Percentiles rank a stretch among this genome's conserved stretches.
phyloP scores from a whole-genome alignment of 768 basidiomycete species.

The Leucocoprinus birnbaumii region DNA sequence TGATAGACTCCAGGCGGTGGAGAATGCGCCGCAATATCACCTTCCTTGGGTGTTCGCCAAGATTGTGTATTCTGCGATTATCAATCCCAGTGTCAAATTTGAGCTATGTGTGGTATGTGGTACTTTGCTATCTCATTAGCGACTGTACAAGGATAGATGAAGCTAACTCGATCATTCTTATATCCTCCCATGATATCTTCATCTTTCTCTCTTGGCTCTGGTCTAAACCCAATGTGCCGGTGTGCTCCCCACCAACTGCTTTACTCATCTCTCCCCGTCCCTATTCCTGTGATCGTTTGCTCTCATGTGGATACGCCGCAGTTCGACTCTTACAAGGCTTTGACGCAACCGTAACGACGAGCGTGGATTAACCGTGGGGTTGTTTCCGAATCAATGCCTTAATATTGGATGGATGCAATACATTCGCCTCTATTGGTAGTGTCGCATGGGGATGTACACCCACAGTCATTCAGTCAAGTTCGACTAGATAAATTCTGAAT shows the following conservation, averaged over 20 bases:
- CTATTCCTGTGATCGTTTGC: too few relatives aligned
- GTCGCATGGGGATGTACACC: background rate
- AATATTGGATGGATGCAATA: slow-evolving; percentile 7
- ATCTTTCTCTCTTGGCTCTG: background rate
- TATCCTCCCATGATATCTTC: background rate
- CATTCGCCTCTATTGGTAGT: background rate
- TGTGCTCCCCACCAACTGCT: too few relatives aligned
- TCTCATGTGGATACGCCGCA: background rate
- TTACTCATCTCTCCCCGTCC: too few relatives aligned
- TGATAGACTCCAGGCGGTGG: slow-evolving; percentile 20
- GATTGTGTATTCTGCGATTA: slow-evolving; percentile 20
- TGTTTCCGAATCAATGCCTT: slow-evolving; percentile 3
- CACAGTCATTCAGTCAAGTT: background rate
- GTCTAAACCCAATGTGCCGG: too few relatives aligned
- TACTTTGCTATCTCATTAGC: background rate
- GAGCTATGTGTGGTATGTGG: slow-evolving; percentile 22
- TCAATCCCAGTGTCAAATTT: slow-evolving; percentile 22
- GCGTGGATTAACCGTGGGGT: slow-evolving; percentile 1
- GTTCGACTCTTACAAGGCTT: slow-evolving; percentile 5
- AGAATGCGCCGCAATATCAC: slow-evolving; percentile 15
- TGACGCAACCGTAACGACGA: background rate
- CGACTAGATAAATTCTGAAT: background rate
- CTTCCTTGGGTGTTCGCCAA: slow-evolving; percentile 20
- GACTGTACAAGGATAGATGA: background rate
- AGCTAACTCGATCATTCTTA: background rate